Evolutionary conservation across 305 asterid genomes (phyloP).

Genomic region (Solanum hybrid): DNA sequence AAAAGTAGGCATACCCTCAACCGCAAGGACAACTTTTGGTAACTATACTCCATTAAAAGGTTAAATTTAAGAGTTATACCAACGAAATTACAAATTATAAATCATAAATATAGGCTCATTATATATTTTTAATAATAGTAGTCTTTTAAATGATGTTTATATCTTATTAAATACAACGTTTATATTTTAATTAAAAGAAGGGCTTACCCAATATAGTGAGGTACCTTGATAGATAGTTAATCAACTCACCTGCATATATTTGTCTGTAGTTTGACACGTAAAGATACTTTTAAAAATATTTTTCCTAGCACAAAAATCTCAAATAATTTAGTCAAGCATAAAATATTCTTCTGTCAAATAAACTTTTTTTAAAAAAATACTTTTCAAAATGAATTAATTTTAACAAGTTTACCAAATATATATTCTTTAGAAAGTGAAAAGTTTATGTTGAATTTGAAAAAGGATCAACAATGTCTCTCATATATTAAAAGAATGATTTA

Average conservation of each 20-base stretch:
- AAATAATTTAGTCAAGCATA: not conserved
- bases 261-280: not conserved
- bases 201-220: not conserved
- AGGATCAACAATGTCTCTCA: not conserved
- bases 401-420: not conserved
- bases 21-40: not conserved
- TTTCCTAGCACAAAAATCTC: not conserved
- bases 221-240: not conserved
- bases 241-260: not conserved
- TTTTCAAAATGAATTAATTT: not conserved
- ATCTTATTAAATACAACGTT: not conserved
- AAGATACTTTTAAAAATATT: not conserved
- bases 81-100: not conserved
- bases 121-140: not conserved
- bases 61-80: not conserved
- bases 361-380: not conserved
- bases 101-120: not conserved
- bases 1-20: not conserved
- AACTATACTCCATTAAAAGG: not conserved
- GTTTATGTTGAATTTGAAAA: not conserved
- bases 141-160: not conserved
- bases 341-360: not conserved
- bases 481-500: not conserved
- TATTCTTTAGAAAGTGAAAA: not conserved
- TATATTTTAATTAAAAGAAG: not conserved